Conservation (phyloP, 768 basidiomycete species). For the Lactarius sp. region DNA sequence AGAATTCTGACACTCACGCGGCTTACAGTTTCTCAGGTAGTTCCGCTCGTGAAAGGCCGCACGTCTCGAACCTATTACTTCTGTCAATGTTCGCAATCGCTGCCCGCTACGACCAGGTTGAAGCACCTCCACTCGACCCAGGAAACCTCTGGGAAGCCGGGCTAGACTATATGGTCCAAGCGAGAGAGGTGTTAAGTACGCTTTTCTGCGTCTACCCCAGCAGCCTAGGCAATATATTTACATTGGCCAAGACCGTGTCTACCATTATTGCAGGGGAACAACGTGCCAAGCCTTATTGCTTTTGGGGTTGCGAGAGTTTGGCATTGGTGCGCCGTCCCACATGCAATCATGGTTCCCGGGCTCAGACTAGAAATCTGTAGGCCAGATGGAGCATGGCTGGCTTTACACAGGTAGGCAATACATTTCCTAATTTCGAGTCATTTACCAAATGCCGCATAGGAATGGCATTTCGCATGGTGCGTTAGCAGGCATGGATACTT, state of each 20-base stretch:
- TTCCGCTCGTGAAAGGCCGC: slow-evolving; percentile 43
- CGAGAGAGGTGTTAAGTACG: slow-evolving; percentile 60
- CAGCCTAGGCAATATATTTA: neutral
- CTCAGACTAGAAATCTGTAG: slow-evolving; percentile 26
- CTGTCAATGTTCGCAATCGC: slow-evolving; percentile 80
- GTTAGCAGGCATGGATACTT: slow-evolving; percentile 14
- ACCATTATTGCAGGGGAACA: slow-evolving; percentile 63
- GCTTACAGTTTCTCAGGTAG: slow-evolving; percentile 37
- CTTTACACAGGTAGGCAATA: slow-evolving; percentile 57
- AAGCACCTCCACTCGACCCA: slow-evolving; percentile 36
- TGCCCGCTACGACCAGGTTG: slow-evolving; percentile 60
- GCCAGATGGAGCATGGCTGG: slow-evolving; percentile 81
- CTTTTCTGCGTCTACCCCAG: neutral
- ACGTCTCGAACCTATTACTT: slow-evolving; percentile 59
- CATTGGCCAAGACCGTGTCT: slow-evolving; percentile 46
- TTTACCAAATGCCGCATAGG: slow-evolving; percentile 34
- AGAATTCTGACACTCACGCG: neutral
- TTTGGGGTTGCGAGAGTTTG: slow-evolving; percentile 79
- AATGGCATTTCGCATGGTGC: slow-evolving; percentile 72
- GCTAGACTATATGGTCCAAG: slow-evolving; percentile 55
- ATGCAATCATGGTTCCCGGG: neutral
- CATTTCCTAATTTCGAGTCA: neutral
- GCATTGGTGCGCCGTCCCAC: slow-evolving; percentile 51
- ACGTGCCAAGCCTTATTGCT: slow-evolving; percentile 80
- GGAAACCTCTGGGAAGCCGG: slow-evolving; percentile 72